Evolutionary conservation across 768 basidiomycete genomes (phyloP), one percentile per base, ranked within the genome.

Genomic region (Hypsizygus marmoreus): DNA sequence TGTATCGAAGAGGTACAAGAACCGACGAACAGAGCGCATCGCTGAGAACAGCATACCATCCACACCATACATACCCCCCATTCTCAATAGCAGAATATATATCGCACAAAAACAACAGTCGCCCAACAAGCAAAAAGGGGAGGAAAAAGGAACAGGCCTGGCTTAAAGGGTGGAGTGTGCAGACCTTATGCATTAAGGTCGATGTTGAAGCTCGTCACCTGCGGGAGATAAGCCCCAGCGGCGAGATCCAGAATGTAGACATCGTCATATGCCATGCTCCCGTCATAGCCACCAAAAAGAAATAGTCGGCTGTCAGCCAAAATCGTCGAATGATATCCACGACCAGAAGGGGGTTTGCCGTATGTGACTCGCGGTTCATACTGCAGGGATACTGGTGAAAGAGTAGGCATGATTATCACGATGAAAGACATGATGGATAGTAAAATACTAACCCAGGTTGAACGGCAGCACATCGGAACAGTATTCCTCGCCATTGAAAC

Each of bases 221-320:
- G 93, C 0, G 93, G 91, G 16, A 95, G 69, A 67, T 95, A 97
- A 28, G 91, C 92, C 4, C 84, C 80, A 8, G 87, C 90, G 4
- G 91, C 90, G 25, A 95, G 75, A 59, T 97, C 94, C 34, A 97
- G 72, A 29, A 88, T 76, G 65, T 87, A 79, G 28, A 94, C 84
- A 66, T 95, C 94, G 54, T 93, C 90, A 57, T 82, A 93, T 3
- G 88, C 83, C 13, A 82, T 82, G 39, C 77, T 79, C 2, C 93
- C 94, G 34, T 95, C 92, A 57, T 86, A 88, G 39, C 94, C 95
- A 23, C 95, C 94, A 56, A 94, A 86, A 25, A 95, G 65, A 65
- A 93, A 90, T 3, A 97, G 61, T 3, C 94, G 75, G 47, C 87
- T 85, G 64, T 97, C 95, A 4, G 91, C 85, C 4, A 94, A 70